These are phyloP conservation scores for Nannochloropsis salina DNA, from an alignment of 108 stramenopile species.

Conservation along the genomic window DNA sequence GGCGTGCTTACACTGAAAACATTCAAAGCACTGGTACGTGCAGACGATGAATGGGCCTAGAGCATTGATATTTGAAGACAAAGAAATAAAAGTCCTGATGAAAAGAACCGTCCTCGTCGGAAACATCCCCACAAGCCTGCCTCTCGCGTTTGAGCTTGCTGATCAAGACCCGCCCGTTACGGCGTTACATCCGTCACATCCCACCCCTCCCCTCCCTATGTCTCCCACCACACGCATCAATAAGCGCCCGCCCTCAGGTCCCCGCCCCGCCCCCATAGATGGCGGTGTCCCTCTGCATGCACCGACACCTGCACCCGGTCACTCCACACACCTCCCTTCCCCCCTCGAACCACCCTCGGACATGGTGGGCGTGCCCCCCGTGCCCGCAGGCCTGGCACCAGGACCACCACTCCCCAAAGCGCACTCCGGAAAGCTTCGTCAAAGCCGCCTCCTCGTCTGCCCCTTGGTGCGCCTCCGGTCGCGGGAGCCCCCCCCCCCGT, in stretches of 20 bases:
- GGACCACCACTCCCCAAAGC: constrained; percentile 76
- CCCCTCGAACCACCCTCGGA: constrained; percentile 74
- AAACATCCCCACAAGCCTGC: too few species aligned
- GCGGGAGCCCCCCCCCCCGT: background rate
- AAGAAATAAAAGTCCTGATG: too few species aligned
- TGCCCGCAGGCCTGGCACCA: constrained; percentile 87
- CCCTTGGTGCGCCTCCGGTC: constrained; percentile 50
- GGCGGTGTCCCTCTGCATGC: background rate
- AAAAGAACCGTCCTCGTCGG: too few species aligned
- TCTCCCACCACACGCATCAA: too few species aligned
- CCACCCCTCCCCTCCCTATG: background rate
- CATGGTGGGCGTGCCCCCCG: constrained; percentile 69
- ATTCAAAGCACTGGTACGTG: too few species aligned
- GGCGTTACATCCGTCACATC: background rate
- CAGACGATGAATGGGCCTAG: too few species aligned
- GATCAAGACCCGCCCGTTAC: too few species aligned
- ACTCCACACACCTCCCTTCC: background rate
- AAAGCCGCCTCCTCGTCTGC: constrained; percentile 48
- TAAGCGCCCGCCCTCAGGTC: background rate
- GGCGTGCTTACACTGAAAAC: too few species aligned
- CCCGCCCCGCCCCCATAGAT: background rate
- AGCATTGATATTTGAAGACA: too few species aligned
- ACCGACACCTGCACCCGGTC: background rate
- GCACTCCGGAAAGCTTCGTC: constrained; percentile 60
- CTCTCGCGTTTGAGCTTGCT: too few species aligned